phyloP scores from a whole-genome alignment of 305 asterid genomes.

The Stenogyne calaminthoides region DNA sequence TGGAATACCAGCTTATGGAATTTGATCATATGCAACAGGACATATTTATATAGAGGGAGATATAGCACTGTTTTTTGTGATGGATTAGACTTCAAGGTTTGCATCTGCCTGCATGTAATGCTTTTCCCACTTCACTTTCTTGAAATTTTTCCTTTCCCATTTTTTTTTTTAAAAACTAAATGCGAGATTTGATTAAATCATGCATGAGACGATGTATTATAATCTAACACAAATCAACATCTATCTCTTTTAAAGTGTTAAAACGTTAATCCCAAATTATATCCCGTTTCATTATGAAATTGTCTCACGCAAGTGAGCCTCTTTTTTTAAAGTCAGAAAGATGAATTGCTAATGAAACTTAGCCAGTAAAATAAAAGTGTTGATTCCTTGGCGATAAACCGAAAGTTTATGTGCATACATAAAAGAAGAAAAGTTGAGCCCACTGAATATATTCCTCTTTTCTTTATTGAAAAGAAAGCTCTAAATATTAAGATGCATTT shows the following conservation, averaged over 20 bases:
- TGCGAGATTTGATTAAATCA: too few species aligned
- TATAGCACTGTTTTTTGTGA: too few species aligned
- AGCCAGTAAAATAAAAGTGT: background rate
- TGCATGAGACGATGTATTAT: too few species aligned
- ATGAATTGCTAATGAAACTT: background rate
- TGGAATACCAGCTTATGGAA: slow-evolving; percentile 16
- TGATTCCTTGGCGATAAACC: slow-evolving; percentile 32
- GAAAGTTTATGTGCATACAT: slow-evolving; percentile 14
- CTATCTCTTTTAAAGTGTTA: too few species aligned
- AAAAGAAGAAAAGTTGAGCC: background rate
- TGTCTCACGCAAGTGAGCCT: too few species aligned
- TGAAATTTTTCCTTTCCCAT: background rate
- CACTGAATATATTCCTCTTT: slow-evolving; percentile 26
- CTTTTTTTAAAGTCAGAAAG: background rate
- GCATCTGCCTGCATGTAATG: background rate
- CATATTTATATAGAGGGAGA: background rate
- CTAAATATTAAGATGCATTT: background rate
- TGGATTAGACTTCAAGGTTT: too few species aligned
- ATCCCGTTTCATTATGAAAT: too few species aligned
- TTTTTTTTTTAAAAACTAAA: too few species aligned
- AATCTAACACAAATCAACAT: too few species aligned
- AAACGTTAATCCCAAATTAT: too few species aligned
- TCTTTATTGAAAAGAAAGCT: background rate
- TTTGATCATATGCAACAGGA: background rate
- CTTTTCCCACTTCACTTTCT: slow-evolving; percentile 21